Evolutionary conservation across 495 filamentous ascomycete species (phyloP).

Genomic region (Penicillium coffeae): DNA sequence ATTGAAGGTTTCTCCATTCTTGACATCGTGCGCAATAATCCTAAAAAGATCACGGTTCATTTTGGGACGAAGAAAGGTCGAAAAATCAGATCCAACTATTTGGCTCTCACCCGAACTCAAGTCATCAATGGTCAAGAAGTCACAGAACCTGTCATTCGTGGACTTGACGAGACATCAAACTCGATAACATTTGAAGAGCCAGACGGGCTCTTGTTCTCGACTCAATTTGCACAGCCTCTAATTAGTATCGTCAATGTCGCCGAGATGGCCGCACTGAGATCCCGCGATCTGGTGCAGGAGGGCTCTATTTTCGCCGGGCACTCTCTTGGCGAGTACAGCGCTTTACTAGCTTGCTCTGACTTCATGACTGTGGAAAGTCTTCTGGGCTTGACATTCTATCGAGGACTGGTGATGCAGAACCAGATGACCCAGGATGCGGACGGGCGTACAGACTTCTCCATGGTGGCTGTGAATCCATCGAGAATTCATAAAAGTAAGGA

Average conservation of each 20-base stretch:
- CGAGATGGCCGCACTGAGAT: slow-evolving; percentile 96
- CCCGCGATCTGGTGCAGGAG: slow-evolving; percentile 90
- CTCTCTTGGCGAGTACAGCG: slow-evolving; percentile 96
- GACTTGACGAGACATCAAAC: slow-evolving; percentile 82
- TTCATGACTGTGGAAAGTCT: slow-evolving; percentile 98
- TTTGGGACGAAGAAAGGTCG: slow-evolving; percentile 96
- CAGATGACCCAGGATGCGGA: slow-evolving; percentile 27
- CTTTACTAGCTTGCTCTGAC: slow-evolving; percentile 90
- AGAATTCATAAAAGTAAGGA: too few species aligned
- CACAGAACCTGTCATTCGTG: slow-evolving; percentile 99
- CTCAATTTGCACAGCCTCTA: slow-evolving; percentile 96
- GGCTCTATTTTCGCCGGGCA: slow-evolving; percentile 97
- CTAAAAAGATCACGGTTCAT: slow-evolving; percentile 96
- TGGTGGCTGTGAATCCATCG: slow-evolving; percentile 42
- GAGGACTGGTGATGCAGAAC: slow-evolving; percentile 40
- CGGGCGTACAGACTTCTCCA: slow-evolving; percentile 29
- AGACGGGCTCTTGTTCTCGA: slow-evolving; percentile 90
- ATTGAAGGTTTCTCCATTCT: slow-evolving; percentile 97
- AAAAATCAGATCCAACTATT: slow-evolving; percentile 96
- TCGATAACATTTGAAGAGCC: slow-evolving; percentile 97
- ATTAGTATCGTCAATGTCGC: slow-evolving; percentile 99
- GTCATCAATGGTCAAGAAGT: slow-evolving; percentile 89
- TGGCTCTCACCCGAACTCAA: slow-evolving; percentile 99
- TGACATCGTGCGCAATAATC: slow-evolving; percentile 98
- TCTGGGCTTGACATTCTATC: too few species aligned